Evolutionary conservation across 345 rosid species (phyloP).

Genomic region (Hirschfeldia incana): DNA sequence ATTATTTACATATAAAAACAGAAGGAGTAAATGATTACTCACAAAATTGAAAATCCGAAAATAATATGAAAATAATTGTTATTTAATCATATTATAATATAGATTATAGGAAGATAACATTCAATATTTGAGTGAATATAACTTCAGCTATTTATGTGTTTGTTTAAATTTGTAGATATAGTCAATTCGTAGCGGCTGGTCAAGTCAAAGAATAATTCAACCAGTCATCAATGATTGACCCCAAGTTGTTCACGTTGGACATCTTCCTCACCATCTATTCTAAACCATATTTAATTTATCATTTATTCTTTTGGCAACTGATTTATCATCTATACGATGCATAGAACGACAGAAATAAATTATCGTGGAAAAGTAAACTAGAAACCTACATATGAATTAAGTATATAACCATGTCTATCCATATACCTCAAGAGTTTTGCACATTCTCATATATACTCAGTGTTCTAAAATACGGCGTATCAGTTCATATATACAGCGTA

Average conservation of each 20-base stretch:
- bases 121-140: slow-evolving; percentile 3
- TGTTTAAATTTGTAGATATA: slow-evolving; percentile 12
- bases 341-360: not conserved
- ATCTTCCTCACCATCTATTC: slow-evolving; percentile 27
- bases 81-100: not conserved
- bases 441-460: not conserved
- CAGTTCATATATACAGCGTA: too few relatives aligned
- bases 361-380: not conserved
- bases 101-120: slow-evolving; percentile 9
- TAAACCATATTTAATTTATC: not conserved
- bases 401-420: not conserved
- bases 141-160: not conserved
- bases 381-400: not conserved
- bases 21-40: too few relatives aligned
- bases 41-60: too few relatives aligned
- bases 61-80: not conserved
- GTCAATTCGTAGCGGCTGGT: slow-evolving; percentile 42
- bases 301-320: not conserved
- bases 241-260: slow-evolving; percentile 33
- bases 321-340: not conserved
- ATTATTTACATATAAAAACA: too few relatives aligned
- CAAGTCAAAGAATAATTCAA: slow-evolving; percentile 34
- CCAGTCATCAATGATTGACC: slow-evolving; percentile 36
- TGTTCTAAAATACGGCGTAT: too few relatives aligned
- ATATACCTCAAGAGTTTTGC: not conserved